Evolutionary conservation across 1,284 basidiomycete species (phyloP), one percentile per base, ranked within the genome.

Genomic region (Sanguinoderma infundibulare): DNA sequence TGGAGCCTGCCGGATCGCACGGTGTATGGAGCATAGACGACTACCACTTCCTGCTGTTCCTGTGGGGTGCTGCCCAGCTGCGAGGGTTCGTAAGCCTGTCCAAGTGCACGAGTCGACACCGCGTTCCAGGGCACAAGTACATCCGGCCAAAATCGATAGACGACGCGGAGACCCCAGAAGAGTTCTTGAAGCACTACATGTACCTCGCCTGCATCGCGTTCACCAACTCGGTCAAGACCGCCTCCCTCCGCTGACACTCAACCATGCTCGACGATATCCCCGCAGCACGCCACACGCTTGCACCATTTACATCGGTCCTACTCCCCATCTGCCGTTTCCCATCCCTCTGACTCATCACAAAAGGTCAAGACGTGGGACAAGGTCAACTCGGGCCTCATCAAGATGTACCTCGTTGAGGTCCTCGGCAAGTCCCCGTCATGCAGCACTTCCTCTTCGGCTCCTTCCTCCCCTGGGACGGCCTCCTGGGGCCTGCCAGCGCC

Each of bases 181-280:
- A 98, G 71, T 97, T 94, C 71, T 84, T 91, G 1, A 88, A 90
- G 61, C 85, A 96, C 62, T 99, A 98, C 81, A 98, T 99, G 85
- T 99, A 99, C 74, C 89, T 99, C 71, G 91, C 95, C 0, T 98
- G 96, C 77, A 97, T 99, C 70, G 83, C 88, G 55, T 98, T 98
- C 75, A 98, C 98, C 79, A 98, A 98, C 76, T 95, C 94, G 17
- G 94, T 98, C 71, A 98, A 99, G 76, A 96, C 96, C 0, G 96
- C 96, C 0, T 96, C 95, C 0, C 81, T 99, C 2, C 85, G 96
- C 53, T 99, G 97, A 98, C 98, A 99, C 78, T 98, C 95, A 0
- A 98, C 97, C 0, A 99, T 99, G 98, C 85, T 99, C 12, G 95
- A 98, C 73, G 97, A 98, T 74, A 99, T 99, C 63, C 97, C 95